Conservation (phyloP, 2,329 filamentous ascomycete genomes). For the Claviceps maximensis region DNA sequence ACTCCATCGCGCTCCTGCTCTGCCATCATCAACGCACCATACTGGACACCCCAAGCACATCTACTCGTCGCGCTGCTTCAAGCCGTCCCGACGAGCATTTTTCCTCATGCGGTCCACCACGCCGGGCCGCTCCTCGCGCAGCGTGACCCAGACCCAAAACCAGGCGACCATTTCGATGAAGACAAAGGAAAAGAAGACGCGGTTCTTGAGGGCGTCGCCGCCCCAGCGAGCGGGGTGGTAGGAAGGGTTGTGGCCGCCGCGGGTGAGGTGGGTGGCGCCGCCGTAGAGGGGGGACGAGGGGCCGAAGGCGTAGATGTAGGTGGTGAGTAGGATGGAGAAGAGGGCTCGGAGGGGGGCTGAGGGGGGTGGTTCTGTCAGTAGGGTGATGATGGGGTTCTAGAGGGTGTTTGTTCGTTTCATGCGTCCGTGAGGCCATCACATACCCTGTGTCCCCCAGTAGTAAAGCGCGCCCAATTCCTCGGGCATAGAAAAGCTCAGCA, state of each 20-base stretch:
- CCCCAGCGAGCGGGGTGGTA: constrained; percentile 30
- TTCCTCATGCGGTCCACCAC: constrained; percentile 26
- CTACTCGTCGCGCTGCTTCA: constrained; percentile 5
- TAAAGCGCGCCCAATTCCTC: constrained; percentile 50
- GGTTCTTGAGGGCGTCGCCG: constrained; percentile 64
- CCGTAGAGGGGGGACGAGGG: constrained; percentile 35
- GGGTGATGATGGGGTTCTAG: no score
- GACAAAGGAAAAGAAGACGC: constrained; percentile 70
- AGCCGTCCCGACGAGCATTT: constrained; percentile 5
- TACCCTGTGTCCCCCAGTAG: constrained; percentile 55
- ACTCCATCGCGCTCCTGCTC: no score
- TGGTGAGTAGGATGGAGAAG: constrained; percentile 46
- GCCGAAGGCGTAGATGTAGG: constrained; percentile 52
- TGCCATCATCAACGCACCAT: no score
- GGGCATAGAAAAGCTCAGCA: constrained; percentile 53
- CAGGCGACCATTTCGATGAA: constrained; percentile 75
- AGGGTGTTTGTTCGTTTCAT: no score
- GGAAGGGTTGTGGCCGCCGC: constrained; percentile 17
- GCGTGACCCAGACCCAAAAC: constrained; percentile 71
- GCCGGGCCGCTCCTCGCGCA: constrained; percentile 49
- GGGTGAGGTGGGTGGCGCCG: constrained; percentile 10
- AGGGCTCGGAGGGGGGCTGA: constrained; percentile 50
- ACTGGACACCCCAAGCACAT: no score
- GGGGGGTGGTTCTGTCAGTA: neutral
- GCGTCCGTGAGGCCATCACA: no score